Base-by-base conservation (phyloP, 345 rosid genomes). In the Trapa bicornis region DNA sequence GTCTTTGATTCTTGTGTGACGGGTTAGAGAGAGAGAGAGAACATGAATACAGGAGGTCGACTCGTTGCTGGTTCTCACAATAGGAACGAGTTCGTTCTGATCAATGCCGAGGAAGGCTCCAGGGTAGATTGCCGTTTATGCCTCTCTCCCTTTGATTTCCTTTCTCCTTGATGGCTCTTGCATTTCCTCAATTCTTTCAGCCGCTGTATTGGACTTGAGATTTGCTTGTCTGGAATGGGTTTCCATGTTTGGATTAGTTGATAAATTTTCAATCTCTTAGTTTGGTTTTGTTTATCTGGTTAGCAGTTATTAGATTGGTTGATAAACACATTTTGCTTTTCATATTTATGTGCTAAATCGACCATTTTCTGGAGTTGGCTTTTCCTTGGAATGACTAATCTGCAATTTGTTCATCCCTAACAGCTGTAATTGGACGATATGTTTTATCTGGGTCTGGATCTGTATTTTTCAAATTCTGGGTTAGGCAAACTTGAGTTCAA, bases 11-110 rank as follows among this genome's bases (percentile, higher is more conserved):
- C 54, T 29, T 2, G 32, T 47, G 68, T 22, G 29, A 22, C 29
- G 29, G 29, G 29, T 22, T 22, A 22, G 57, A 48, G 37, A 6
- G 54, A 14, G 54, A n/a, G 33, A 6, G 35, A 29, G 15, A 58
- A 58, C 12, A 92, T 92, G 97, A 83, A 86, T 76, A 92, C 98
- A 57, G 86, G 96, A 6, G 97, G 98, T 61, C 80, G 96, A 39
- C 97, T 92, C 71, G 68, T 92, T 80, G 98, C 97, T 74, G 97
- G 98, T 6, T 92, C 98, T 72, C 97, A 92, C 73, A 89, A 92
- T 73, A 78, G 98, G 75, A 92, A 92, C 73, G 98, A 92, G 79
- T 89, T 92, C 77, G 96, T 89, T 47, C 85, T 89, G 48, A 89
- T 92, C 56, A 92, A 89, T 82, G 97, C 97, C 16, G 98, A 92